Evolutionary conservation across 2,329 filamentous ascomycete species (phyloP).

Genomic region (Passalora sequoiae): DNA sequence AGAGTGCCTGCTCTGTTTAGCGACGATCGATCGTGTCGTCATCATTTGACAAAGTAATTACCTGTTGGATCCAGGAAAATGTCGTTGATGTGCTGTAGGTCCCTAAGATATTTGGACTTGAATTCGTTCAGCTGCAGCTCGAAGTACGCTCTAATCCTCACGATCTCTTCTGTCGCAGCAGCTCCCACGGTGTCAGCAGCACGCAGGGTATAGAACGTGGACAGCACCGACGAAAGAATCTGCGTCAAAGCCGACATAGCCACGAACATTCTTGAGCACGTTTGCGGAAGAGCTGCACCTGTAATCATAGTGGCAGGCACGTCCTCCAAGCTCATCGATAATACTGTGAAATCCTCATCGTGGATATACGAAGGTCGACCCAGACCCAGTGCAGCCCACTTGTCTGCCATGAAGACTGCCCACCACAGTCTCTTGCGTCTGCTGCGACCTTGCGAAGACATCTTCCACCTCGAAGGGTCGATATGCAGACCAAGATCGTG

Average conservation of each 20-base stretch:
- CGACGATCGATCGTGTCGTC: no score
- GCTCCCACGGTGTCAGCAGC: conserved; percentile 11
- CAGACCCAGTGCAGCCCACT: conserved; percentile 21
- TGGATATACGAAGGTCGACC: conserved; percentile 21
- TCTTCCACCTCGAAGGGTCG: conserved; percentile 19
- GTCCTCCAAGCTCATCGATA: conserved; percentile 14
- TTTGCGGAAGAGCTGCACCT: conserved; percentile 13
- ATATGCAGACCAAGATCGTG: conserved; percentile 22
- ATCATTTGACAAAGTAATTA: no score
- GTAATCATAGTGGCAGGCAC: conserved; percentile 15
- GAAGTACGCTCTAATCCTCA: conserved; percentile 13
- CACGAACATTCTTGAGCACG: conserved; percentile 20
- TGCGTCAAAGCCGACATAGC: conserved; percentile 23
- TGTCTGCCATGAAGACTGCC: conserved; percentile 19
- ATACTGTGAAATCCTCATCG: conserved; percentile 18
- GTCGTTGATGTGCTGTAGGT: conserved; percentile 10
- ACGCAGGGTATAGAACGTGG: conserved; percentile 21
- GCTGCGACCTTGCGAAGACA: conserved; percentile 13
- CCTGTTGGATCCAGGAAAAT: conserved; percentile 22
- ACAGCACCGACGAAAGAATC: conserved; percentile 18
- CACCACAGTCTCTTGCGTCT: conserved; percentile 23
- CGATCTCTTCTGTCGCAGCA: conserved; percentile 11
- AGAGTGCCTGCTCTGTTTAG: conserved; percentile 13
- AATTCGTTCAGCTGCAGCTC: conserved; percentile 18
- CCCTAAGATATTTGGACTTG: conserved; percentile 12